Conservation (phyloP, 2,329 filamentous ascomycete genomes). For the Trichophyton simii region DNA sequence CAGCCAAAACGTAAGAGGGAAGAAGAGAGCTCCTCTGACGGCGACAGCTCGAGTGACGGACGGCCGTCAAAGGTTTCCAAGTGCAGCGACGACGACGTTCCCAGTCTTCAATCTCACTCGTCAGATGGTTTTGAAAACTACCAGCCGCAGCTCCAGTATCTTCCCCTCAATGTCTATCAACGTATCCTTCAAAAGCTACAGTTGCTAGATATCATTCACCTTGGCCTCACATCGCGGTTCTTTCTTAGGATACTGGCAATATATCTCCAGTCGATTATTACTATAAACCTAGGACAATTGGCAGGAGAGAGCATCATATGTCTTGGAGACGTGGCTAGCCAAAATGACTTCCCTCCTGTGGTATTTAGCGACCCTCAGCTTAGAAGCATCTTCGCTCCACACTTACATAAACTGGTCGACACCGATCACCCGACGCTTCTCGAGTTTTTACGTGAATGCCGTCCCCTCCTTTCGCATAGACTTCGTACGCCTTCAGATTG, state of each 20-base stretch:
- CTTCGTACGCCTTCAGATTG: not conserved
- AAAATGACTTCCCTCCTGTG: not conserved
- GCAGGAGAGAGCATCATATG: slow-evolving; percentile 2
- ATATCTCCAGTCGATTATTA: not conserved
- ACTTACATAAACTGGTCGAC: not conserved
- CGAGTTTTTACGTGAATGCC: not conserved
- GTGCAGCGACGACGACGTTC: not conserved
- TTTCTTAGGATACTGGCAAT: not conserved
- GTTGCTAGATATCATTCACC: not conserved
- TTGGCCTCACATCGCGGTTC: slow-evolving; percentile 1
- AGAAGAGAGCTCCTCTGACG: not conserved
- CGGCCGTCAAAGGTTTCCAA: not conserved
- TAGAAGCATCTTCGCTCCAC: not conserved
- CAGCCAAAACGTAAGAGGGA: not conserved
- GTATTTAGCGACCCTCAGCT: not conserved
- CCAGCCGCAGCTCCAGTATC: not conserved
- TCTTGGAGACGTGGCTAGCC: not conserved
- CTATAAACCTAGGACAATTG: not conserved
- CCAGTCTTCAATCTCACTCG: not conserved
- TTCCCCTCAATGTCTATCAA: not conserved
- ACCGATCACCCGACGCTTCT: not conserved
- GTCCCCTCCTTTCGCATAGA: not conserved
- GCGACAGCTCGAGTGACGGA: not conserved
- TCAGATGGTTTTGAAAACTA: not conserved
- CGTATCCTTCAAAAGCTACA: not conserved